phyloP scores from a whole-genome alignment of 495 filamentous ascomycete species.

The Lepidopterella palustris region DNA sequence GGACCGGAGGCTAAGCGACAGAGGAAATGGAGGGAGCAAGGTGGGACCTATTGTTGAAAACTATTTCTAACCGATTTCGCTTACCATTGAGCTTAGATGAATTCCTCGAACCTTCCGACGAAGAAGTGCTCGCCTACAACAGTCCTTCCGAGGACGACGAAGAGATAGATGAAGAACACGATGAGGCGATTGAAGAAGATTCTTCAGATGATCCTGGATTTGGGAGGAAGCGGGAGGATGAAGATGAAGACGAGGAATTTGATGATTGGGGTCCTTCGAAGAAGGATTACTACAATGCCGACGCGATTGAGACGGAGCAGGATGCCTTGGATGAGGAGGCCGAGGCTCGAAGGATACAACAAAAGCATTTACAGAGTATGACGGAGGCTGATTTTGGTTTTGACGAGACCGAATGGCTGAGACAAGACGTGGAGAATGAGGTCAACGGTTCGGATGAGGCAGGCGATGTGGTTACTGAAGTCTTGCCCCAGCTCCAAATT shows the following conservation, averaged over 20 bases:
- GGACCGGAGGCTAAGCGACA: slow-evolving; percentile 69
- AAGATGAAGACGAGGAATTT: slow-evolving; percentile 59
- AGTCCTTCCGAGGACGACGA: slow-evolving; percentile 48
- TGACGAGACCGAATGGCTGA: slow-evolving; percentile 77
- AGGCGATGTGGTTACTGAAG: slow-evolving; percentile 60
- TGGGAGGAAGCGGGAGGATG: slow-evolving; percentile 29
- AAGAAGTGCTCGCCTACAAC: slow-evolving; percentile 70
- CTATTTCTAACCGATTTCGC: background rate
- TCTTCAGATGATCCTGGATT: slow-evolving; percentile 40
- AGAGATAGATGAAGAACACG: slow-evolving; percentile 38
- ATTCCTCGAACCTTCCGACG: slow-evolving; percentile 67
- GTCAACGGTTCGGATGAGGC: slow-evolving; percentile 42
- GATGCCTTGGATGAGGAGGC: slow-evolving; percentile 89
- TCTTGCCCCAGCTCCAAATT: slow-evolving; percentile 73
- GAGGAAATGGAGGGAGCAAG: slow-evolving; percentile 58
- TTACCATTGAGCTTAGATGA: slow-evolving; percentile 42
- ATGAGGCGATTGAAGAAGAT: slow-evolving; percentile 40
- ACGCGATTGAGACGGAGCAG: slow-evolving; percentile 81
- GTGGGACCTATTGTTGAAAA: slow-evolving; percentile 32
- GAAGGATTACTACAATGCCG: slow-evolving; percentile 87
- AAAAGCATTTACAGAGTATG: slow-evolving; percentile 81
- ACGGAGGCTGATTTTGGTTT: slow-evolving; percentile 87
- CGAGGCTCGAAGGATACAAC: slow-evolving; percentile 78
- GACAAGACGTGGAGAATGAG: slow-evolving; percentile 43
- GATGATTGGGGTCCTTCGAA: slow-evolving; percentile 81